Percentiles rank a stretch among this genome's conserved stretches.
Evolutionary conservation across 495 filamentous ascomycete species (phyloP).

Genomic region (Aspergillus kassunensis): DNA sequence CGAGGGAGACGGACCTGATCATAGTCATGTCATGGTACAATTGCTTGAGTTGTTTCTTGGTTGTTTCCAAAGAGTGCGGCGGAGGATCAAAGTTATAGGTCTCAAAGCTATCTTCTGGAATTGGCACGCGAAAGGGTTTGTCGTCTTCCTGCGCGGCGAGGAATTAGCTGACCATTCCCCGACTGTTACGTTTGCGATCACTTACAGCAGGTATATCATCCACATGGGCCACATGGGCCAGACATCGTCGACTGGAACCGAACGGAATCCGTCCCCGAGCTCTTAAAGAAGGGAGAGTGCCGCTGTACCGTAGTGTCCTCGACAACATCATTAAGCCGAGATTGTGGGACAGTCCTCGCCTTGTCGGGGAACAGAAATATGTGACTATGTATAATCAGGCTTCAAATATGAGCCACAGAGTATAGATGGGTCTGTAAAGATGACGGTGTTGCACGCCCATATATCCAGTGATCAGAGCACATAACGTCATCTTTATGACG

Average conservation of each 20-base stretch:
- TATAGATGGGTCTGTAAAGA: too few species aligned
- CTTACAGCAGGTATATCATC: constrained; percentile 3
- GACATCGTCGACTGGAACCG: background rate
- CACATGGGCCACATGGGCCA: constrained; percentile 7
- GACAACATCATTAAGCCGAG: background rate
- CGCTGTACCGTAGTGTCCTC: background rate
- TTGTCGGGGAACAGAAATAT: too few species aligned
- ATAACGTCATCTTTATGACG: constrained; percentile 5
- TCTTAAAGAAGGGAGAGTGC: background rate
- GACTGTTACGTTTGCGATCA: background rate
- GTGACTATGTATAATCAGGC: too few species aligned
- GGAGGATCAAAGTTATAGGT: constrained; percentile 26
- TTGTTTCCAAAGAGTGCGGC: constrained; percentile 23
- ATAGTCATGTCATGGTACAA: constrained; percentile 16
- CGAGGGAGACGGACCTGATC: background rate
- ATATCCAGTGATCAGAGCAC: too few species aligned
- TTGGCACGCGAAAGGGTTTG: constrained; percentile 18
- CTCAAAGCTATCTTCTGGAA: constrained; percentile 23
- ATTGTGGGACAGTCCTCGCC: background rate
- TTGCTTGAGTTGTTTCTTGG: constrained; percentile 25
- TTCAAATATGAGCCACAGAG: too few species aligned
- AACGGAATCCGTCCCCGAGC: background rate
- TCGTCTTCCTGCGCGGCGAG: constrained; percentile 21
- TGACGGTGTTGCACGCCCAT: too few species aligned
- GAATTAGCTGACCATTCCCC: background rate